Conservation (phyloP, 495 filamentous ascomycete species). For the Daldinia childiae region DNA sequence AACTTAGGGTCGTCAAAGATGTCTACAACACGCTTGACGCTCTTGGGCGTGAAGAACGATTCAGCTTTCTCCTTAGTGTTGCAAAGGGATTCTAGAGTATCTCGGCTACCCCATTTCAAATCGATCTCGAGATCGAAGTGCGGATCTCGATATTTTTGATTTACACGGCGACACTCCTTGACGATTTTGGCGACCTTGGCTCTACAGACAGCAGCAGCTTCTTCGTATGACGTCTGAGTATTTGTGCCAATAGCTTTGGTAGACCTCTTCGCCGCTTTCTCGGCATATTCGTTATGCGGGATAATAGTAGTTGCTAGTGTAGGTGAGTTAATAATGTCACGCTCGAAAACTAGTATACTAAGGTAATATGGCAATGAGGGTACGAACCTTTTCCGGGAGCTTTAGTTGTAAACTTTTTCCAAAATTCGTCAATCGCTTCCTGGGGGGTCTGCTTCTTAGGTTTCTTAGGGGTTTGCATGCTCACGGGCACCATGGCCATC, state of each 20-base stretch:
- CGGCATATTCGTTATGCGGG: slow-evolving; percentile 76
- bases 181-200: slow-evolving; percentile 83
- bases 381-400: slow-evolving; percentile 61
- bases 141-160: slow-evolving; percentile 89
- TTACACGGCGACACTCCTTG: slow-evolving; percentile 81
- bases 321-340: neutral
- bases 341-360: neutral
- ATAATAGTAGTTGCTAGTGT: slow-evolving; percentile 72
- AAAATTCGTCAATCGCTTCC: slow-evolving; percentile 77
- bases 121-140: slow-evolving; percentile 90
- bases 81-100: slow-evolving; percentile 71
- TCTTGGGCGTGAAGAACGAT: slow-evolving; percentile 60
- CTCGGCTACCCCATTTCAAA: slow-evolving; percentile 66
- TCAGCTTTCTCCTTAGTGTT: slow-evolving; percentile 46
- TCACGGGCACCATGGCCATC: slow-evolving; percentile 40
- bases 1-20: slow-evolving; percentile 91
- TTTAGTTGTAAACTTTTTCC: slow-evolving; percentile 77
- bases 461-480: slow-evolving; percentile 28
- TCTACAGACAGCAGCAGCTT: slow-evolving; percentile 74
- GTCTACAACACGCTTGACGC: slow-evolving; percentile 76
- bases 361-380: neutral
- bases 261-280: slow-evolving; percentile 70
- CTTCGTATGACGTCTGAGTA: slow-evolving; percentile 72
- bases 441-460: slow-evolving; percentile 68
- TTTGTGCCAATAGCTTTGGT: slow-evolving; percentile 48